Evolutionary conservation across 345 rosid species (phyloP), one percentile per base, ranked within the genome.

Genomic region (Carallia pectinifolia): DNA sequence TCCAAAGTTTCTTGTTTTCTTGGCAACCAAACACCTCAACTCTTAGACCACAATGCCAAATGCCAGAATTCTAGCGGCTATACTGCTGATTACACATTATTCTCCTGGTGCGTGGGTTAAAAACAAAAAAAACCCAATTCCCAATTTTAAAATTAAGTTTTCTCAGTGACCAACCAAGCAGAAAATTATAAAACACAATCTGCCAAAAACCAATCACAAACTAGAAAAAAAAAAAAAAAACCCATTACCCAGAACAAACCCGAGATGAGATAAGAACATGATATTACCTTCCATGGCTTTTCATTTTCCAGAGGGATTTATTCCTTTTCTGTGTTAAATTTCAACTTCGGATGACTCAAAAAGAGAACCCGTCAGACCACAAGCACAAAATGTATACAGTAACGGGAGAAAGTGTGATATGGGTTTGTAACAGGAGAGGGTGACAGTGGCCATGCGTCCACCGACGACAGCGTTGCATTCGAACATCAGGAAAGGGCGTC

Each of bases 281-380:
- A 55, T 2, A 31, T 63, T 66, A 84, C 83, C 87, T 81, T 72
- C 83, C 87, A 81, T 70, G 58, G 69, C 2, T 33, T 53, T 47
- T 15, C 62, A 68, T 23, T 53, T 63, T 59, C 53, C 48, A 40
- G 15, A 18, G 53, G 64, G 37, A 58, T 23, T 17, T 65, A 68
- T 67, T 69, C 13, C 30, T 53, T 39, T 53, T 10, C 34, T 44
- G 29, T 4, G 65, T 72, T 36, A 60, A 55, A 44, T 30, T 54
- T 16, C 38, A 64, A 33, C 61, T 61, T 53, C 31, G 72, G 69
- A 68, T 61, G 70, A 33, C 23, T 76, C 77, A 74, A 33, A 54
- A 58, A 58, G 61, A 29, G 71, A 74, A 67, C 69, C 73, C 83
- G 64, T 18, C 52, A 36, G 61, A 53, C 63, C 37, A 19, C 34